Conservation (phyloP, 129 eudicot genomes). For the Flaveria trinervia region DNA sequence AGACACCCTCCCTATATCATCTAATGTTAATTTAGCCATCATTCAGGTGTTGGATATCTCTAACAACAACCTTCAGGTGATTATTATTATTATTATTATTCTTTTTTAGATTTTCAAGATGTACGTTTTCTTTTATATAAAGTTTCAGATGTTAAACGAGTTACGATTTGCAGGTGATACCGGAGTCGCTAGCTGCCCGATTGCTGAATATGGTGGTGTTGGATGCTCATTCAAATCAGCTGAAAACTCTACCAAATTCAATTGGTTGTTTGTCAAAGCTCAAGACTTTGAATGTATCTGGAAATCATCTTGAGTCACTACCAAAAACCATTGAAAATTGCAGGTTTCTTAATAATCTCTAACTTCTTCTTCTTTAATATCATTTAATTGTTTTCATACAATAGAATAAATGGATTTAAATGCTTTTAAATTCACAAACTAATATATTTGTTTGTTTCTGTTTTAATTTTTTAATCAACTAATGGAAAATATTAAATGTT, state of each 20-base stretch:
- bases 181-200: slow-evolving; percentile 84
- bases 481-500: background rate
- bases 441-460: background rate
- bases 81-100: background rate
- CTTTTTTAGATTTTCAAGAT: background rate
- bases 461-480: background rate
- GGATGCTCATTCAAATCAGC: slow-evolving; percentile 88
- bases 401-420: background rate
- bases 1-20: slow-evolving; percentile 58
- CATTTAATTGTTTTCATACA: background rate
- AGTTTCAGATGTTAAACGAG: too few species aligned
- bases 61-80: slow-evolving; percentile 84
- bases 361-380: background rate
- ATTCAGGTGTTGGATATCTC: slow-evolving; percentile 71
- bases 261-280: slow-evolving; percentile 89
- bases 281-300: slow-evolving; percentile 76
- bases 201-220: slow-evolving; percentile 58
- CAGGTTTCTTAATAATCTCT: slow-evolving; percentile 48
- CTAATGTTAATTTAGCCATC: slow-evolving; percentile 43
- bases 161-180: slow-evolving; percentile 50
- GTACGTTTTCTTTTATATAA: too few species aligned
- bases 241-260: slow-evolving; percentile 72
- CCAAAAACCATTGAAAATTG: slow-evolving; percentile 84
- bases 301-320: slow-evolving; percentile 65
- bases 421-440: background rate